Evolutionary conservation across 163 green algal species (phyloP).

Genomic region (Coccomyxa subellipsoidea): DNA sequence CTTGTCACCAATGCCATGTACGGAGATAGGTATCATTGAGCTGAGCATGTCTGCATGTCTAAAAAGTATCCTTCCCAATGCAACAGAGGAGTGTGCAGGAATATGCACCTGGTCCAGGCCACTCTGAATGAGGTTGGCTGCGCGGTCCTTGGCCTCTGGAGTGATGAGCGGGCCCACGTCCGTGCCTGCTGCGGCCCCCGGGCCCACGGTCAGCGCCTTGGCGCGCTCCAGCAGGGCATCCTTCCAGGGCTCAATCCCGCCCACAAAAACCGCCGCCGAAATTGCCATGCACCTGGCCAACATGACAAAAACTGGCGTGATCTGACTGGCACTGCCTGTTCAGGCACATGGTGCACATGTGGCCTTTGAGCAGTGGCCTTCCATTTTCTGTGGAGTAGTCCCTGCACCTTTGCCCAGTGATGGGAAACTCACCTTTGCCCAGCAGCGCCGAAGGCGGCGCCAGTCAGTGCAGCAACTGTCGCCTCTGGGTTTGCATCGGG

Average conservation of each 20-base stretch:
- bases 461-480: conserved; percentile 74
- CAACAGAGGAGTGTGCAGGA: too few species aligned
- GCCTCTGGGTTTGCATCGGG: conserved; percentile 85
- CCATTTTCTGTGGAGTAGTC: not conserved
- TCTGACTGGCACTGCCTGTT: not conserved
- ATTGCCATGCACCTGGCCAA: conserved; percentile 87
- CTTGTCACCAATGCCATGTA: too few species aligned
- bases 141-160: conserved; percentile 51
- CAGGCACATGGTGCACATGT: not conserved
- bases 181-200: conserved; percentile 68
- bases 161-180: conserved; percentile 94
- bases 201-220: conserved; percentile 67
- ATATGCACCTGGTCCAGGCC: conserved; percentile 34
- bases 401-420: not conserved
- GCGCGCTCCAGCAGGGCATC: conserved; percentile 60
- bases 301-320: not conserved
- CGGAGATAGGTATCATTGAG: too few species aligned
- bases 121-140: conserved; percentile 56
- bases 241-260: conserved; percentile 55
- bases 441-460: conserved; percentile 91
- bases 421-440: conserved; percentile 66
- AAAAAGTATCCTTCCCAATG: too few species aligned
- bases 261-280: conserved; percentile 87
- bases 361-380: not conserved
- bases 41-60: too few species aligned